phyloP scores from a whole-genome alignment of 129 eudicot species.

The Kitagawia praeruptora region DNA sequence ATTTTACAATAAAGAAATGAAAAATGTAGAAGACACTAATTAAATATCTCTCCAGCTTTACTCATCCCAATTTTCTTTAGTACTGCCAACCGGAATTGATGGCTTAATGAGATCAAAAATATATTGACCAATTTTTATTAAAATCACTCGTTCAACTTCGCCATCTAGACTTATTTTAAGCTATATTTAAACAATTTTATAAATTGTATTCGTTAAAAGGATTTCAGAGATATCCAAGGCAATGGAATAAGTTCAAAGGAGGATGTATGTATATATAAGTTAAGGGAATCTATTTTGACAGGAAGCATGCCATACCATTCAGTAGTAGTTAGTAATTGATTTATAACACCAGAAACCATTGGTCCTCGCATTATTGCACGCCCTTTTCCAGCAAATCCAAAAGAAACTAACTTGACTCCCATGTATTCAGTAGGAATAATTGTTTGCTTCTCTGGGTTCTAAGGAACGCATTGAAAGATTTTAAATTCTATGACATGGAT shows the following conservation, averaged over 20 bases:
- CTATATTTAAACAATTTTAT: not conserved
- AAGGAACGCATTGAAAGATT: slow-evolving; percentile 11
- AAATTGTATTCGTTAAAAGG: not conserved
- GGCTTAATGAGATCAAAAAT: not conserved
- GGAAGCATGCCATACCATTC: slow-evolving; percentile 65
- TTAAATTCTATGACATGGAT: slow-evolving; percentile 10
- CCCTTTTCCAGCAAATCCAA: slow-evolving; percentile 99
- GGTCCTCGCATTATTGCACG: slow-evolving; percentile 99
- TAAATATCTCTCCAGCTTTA: not conserved
- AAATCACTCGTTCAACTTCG: not conserved
- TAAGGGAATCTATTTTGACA: not conserved
- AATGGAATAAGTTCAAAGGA: not conserved
- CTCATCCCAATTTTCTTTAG: not conserved
- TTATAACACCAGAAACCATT: slow-evolving; percentile 97
- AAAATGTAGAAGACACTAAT: not conserved
- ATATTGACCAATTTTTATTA: not conserved
- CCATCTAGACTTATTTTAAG: not conserved
- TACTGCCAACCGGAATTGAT: not conserved
- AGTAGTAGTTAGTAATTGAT: slow-evolving; percentile 89
- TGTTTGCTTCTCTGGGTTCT: slow-evolving; percentile 89
- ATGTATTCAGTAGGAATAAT: slow-evolving; percentile 96
- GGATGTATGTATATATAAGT: not conserved
- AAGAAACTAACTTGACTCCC: slow-evolving; percentile 95
- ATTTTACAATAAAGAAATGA: not conserved
- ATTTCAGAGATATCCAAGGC: not conserved